Evolutionary conservation across 2,329 filamentous ascomycete genomes (phyloP).

Genomic region (Diaporthe sp.): DNA sequence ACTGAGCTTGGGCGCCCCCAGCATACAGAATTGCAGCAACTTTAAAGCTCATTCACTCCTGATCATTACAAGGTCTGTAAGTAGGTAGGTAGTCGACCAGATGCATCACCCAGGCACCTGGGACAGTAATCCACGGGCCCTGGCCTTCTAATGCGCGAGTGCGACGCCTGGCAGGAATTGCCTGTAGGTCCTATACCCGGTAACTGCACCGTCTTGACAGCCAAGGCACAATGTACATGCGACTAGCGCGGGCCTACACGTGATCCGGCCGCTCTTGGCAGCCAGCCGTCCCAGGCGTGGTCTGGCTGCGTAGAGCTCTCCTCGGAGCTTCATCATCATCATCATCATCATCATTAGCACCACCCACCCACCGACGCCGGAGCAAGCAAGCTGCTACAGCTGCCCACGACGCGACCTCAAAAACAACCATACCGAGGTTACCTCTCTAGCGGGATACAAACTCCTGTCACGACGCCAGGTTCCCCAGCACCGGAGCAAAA

Average conservation of each 20-base stretch:
- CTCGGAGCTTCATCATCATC: constrained; percentile 29
- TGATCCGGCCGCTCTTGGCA: constrained; percentile 11
- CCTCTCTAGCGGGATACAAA: neutral
- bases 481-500: neutral
- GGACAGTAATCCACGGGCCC: too few relatives aligned
- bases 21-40: constrained; percentile 10
- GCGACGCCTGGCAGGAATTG: neutral
- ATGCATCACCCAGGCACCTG: neutral
- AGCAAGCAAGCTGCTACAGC: constrained; percentile 4
- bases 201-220: neutral
- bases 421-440: neutral
- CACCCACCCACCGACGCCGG: neutral
- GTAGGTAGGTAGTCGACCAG: neutral
- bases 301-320: constrained; percentile 25
- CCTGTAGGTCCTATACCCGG: neutral
- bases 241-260: constrained; percentile 19
- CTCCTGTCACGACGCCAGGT: neutral
- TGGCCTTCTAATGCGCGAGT: neutral
- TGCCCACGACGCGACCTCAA: constrained; percentile 37
- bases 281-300: constrained; percentile 8
- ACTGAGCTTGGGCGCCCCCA: neutral
- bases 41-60: neutral
- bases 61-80: neutral
- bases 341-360: constrained; percentile 1
- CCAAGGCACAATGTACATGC: neutral